Evolutionary conservation across 768 basidiomycete species (phyloP), one percentile per base, ranked within the genome.

Genomic region (Mrakia gelida): DNA sequence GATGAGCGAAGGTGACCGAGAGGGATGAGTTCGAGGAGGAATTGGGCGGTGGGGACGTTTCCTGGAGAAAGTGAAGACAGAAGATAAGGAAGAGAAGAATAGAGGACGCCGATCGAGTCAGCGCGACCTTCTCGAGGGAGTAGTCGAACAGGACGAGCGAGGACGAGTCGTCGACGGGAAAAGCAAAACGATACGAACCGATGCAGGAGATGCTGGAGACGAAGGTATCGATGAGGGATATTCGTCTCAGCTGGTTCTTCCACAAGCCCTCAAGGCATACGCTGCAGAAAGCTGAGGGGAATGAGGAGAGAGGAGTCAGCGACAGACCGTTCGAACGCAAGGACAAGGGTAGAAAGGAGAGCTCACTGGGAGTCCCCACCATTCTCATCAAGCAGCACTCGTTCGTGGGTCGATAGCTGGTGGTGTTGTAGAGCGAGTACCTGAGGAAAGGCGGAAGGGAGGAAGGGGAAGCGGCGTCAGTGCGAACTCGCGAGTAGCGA

Each of bases 321-420:
- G 49, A 34, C 52, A 16, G 15, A 16, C 3, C 49, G 11, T 4
- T 52, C 49, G 49, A 52, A 21, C 11, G 49, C 15, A 1, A 52
- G 21, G 18, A 52, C 2, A 21, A n/a, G 26, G 41, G 30, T 16
- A 13, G 45, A 45, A 45, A 45, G 45, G 45, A 45, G 15, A 45
- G 28, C 70, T 56, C 30, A 72, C 71, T 88, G 75, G 91, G 89
- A 0, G 88, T 86, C 41, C 88, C 89, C 61, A 92, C 90, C 74
- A 85, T 85, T 61, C 92, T 91, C 92, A 93, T 93, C 68, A 93
- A 88, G 82, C 92, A 93, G 82, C 90, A 91, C 79, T 92, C 90
- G 80, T 92, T 92, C 3, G 92, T 93, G 5, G 92, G 92, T n/a
- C 92, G 88, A 84, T 91, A 93, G 4, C 88, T 87, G 0, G 91